Evolutionary conservation across 768 basidiomycete genomes (phyloP).

Genomic region (Termitomyces sp.): DNA sequence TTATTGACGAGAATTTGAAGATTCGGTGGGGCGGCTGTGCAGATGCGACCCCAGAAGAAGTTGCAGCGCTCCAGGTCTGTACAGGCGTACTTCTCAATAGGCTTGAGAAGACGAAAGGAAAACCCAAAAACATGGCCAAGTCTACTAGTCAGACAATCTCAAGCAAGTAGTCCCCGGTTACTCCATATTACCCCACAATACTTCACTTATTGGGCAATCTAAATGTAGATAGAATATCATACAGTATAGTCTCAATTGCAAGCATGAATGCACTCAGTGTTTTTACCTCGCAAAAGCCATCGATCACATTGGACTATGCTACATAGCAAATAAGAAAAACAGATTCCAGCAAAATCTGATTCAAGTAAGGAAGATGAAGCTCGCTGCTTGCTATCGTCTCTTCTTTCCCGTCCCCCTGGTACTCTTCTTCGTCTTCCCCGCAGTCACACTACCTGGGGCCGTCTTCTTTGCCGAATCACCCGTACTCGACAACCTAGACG

Average conservation of each 20-base stretch:
- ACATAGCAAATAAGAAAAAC: not conserved
- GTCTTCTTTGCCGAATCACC: slow-evolving; percentile 17
- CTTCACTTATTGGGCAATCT: not conserved
- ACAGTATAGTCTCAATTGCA: no score
- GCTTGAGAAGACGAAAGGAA: slow-evolving; percentile 27
- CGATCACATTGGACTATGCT: not conserved
- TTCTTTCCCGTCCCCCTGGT: slow-evolving; percentile 14
- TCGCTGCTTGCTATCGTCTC: slow-evolving; percentile 10
- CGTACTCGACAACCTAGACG: slow-evolving; percentile 32
- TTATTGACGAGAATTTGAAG: slow-evolving; percentile 79
- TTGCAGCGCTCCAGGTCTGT: slow-evolving; percentile 61
- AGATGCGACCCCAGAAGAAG: slow-evolving; percentile 73
- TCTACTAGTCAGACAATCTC: not conserved
- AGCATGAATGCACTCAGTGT: not conserved
- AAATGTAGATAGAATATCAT: not conserved
- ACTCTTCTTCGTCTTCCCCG: slow-evolving; percentile 13
- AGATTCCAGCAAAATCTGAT: not conserved
- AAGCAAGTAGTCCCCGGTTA: not conserved
- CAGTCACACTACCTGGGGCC: slow-evolving; percentile 15
- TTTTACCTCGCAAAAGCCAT: not conserved
- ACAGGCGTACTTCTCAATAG: slow-evolving; percentile 63
- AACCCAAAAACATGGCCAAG: not conserved
- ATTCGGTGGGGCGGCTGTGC: slow-evolving; percentile 93
- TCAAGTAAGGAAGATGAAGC: not conserved
- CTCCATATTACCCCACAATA: not conserved